A percentile compares a stretch with the other conserved stretches of the same genome.
Conservation (phyloP, 805 yeast genomes). For the Torulaspora quercuum region DNA sequence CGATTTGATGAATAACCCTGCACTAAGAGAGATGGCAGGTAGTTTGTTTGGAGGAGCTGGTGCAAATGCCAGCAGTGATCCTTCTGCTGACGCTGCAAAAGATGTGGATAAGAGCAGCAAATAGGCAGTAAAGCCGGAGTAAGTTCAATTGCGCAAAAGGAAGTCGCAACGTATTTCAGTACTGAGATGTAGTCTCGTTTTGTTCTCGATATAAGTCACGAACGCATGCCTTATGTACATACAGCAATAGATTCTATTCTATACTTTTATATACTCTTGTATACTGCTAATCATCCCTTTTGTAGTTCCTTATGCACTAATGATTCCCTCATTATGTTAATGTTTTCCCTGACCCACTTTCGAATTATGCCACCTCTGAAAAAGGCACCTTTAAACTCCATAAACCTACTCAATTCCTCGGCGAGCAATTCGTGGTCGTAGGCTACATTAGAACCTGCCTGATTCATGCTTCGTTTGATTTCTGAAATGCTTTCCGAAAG, state of each 20-base stretch:
- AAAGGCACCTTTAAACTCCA: constrained; percentile 48
- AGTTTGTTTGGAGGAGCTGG: constrained; percentile 60
- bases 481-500: constrained; percentile 41
- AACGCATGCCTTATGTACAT: too few relatives aligned
- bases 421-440: constrained; percentile 60
- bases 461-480: constrained; percentile 42
- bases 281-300: constrained; percentile 1
- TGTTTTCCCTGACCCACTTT: constrained; percentile 13
- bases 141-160: neutral
- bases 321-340: constrained; percentile 16
- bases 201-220: too few relatives aligned
- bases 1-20: constrained; percentile 78
- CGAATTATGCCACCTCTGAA: constrained; percentile 23
- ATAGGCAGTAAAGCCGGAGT: neutral
- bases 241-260: too few relatives aligned
- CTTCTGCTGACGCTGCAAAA: constrained; percentile 16
- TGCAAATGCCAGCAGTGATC: constrained; percentile 11
- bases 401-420: constrained; percentile 56
- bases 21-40: constrained; percentile 65
- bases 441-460: constrained; percentile 47
- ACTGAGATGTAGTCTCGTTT: too few relatives aligned
- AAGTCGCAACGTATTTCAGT: neutral
- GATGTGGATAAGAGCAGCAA: neutral
- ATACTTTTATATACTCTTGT: too few relatives aligned
- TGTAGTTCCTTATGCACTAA: constrained; percentile 7